Base-by-base conservation (phyloP, 371 early-diverging fungal genomes). In the Nematocida minor region DNA sequence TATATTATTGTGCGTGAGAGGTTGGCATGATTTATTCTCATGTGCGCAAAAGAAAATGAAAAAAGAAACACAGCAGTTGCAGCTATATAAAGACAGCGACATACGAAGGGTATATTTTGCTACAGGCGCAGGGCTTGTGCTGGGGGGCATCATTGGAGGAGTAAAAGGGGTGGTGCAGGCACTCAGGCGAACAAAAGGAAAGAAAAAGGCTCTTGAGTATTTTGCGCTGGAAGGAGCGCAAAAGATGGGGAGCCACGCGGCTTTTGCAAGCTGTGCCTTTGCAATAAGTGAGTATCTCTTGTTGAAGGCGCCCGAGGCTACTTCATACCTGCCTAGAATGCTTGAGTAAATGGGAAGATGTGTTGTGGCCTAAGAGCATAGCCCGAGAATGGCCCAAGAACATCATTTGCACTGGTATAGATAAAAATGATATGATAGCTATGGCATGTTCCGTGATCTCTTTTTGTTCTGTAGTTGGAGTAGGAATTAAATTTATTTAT, bases 11-110 rank as follows among this genome's bases (percentile, higher is more conserved):
- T 49, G 36, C 60, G 80, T 20, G 78, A 22, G 54, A 79, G 68
- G 67, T 79, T 79, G 41, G 71, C 77, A 29, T 78, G 69, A 51
- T 79, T 69, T 55, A 79, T 69, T 62, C 80, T 70, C 77, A 74
- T 74, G 34, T 18, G 32, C 18, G 22, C 16, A 74, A 74, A 74
- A 74, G 64, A 74, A 74, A 74, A 60, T 63, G 63, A 60, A 63
- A 74, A 42, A 60, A 69, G 55, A 46, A 54, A 42, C 29, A 55
- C 11, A 46, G 11, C 31, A 31, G 18, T 16, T 64, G 22, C 27
- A 68, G 2, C 47, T 64, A 18, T 74, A 63, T 32, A 42, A 11
- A 44, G 60, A 60, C 32, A 20, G 25, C 6, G 63, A 62, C n/a
- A 4, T 40, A n/a, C 22, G 53, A 55, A 51, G 55, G 41, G 20